A percentile compares a stretch with the other conserved stretches of the same genome.
Evolutionary conservation across 1,284 basidiomycete species (phyloP).

Genomic region (Malassezia japonica): DNA sequence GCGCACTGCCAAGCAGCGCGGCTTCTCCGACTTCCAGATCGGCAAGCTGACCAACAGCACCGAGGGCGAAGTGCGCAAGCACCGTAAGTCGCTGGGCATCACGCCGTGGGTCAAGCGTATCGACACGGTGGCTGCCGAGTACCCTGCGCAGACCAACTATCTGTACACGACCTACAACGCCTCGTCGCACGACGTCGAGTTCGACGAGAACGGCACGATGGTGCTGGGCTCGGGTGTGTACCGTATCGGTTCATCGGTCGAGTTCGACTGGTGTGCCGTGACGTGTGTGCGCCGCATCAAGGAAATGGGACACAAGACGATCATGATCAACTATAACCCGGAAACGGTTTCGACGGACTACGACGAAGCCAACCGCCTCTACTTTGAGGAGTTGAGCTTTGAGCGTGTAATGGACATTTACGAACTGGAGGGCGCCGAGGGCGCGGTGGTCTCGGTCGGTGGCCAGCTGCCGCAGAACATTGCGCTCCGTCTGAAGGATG

Average conservation of each 20-base stretch:
- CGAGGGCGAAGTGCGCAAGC: slow-evolving; percentile 69
- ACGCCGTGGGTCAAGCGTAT: slow-evolving; percentile 99
- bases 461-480: slow-evolving; percentile 83
- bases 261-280: slow-evolving; percentile 99
- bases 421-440: slow-evolving; percentile 82
- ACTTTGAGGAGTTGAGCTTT: slow-evolving; percentile 96
- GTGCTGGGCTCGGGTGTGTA: slow-evolving; percentile 98
- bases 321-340: slow-evolving; percentile 99
- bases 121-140: slow-evolving; percentile 97
- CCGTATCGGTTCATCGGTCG: slow-evolving; percentile 93
- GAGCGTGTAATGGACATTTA: slow-evolving; percentile 99
- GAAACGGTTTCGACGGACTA: slow-evolving; percentile 99
- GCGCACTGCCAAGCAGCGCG: slow-evolving; percentile 45
- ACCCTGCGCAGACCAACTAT: slow-evolving; percentile 97
- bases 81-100: slow-evolving; percentile 75
- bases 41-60: slow-evolving; percentile 60
- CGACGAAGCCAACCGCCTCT: slow-evolving; percentile 94
- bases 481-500: slow-evolving; percentile 83
- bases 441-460: slow-evolving; percentile 92
- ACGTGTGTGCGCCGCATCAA: slow-evolving; percentile 87
- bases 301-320: slow-evolving; percentile 81
- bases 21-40: slow-evolving; percentile 90
- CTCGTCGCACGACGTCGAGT: slow-evolving; percentile 86
- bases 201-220: slow-evolving; percentile 95
- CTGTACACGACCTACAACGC: slow-evolving; percentile 99